Evolutionary conservation across 768 basidiomycete genomes (phyloP).

Genomic region (Lentinula lateritia): DNA sequence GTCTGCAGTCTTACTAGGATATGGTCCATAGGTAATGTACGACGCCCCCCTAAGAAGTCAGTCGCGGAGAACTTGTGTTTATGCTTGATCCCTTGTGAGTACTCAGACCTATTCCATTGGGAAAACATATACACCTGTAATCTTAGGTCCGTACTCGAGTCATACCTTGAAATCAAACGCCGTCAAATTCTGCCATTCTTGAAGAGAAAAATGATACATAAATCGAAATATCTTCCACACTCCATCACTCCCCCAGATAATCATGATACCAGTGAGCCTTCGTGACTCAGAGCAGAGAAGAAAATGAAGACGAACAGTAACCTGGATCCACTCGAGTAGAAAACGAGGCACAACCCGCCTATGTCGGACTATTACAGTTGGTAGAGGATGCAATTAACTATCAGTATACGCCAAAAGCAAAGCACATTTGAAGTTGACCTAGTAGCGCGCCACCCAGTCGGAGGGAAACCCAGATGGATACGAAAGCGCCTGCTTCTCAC

Average conservation of each 20-base stretch:
- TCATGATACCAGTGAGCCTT: not conserved
- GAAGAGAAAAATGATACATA: too few relatives aligned
- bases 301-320: not conserved
- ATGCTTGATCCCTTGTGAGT: too few relatives aligned
- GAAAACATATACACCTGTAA: too few relatives aligned
- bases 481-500: not conserved
- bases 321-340: not conserved
- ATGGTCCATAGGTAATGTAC: not conserved
- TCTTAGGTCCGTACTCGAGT: too few relatives aligned
- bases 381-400: too few relatives aligned
- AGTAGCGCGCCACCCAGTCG: not conserved
- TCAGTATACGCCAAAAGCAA: not conserved
- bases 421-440: not conserved
- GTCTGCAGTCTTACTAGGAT: not conserved
- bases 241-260: not conserved
- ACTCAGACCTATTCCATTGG: too few relatives aligned
- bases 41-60: too few relatives aligned
- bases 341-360: not conserved
- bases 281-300: not conserved
- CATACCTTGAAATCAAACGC: too few relatives aligned
- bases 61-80: too few relatives aligned
- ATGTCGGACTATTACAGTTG: not conserved
- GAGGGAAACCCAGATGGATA: not conserved
- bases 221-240: too few relatives aligned
- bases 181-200: not conserved